Conservation (phyloP, 148 eudicot species). For the Chenopodium suecicum region DNA sequence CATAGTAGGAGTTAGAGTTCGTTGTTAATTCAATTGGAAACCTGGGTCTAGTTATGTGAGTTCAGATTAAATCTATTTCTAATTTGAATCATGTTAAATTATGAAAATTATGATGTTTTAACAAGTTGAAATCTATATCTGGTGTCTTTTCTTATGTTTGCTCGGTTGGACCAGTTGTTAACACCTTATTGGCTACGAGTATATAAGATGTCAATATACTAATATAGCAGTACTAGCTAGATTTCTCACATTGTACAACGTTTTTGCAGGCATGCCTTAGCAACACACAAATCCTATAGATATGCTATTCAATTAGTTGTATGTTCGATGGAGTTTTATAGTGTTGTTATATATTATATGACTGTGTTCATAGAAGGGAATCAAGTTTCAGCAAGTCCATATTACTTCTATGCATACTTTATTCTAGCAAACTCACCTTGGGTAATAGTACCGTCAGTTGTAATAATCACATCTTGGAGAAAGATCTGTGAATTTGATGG, state of each 20-base stretch:
- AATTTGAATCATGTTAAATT: too few species aligned
- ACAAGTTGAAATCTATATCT: too few species aligned
- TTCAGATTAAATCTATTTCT: too few species aligned
- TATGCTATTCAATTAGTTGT: slow-evolving; percentile 66
- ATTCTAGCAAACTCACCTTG: slow-evolving; percentile 60
- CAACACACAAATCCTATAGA: slow-evolving; percentile 63
- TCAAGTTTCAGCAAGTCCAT: slow-evolving; percentile 49
- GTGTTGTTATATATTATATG: slow-evolving; percentile 61
- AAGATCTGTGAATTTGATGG: slow-evolving; percentile 63
- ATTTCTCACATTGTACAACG: not conserved
- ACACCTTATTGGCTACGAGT: too few species aligned
- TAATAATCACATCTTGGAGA: slow-evolving; percentile 71
- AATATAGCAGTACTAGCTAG: not conserved
- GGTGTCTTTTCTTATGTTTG: too few species aligned
- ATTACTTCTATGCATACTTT: slow-evolving; percentile 67
- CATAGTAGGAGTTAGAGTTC: too few species aligned
- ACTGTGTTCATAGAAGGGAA: slow-evolving; percentile 73
- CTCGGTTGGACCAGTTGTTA: too few species aligned
- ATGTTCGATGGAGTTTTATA: slow-evolving; percentile 77
- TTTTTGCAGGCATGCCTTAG: slow-evolving; percentile 72
- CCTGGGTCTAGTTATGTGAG: too few species aligned
- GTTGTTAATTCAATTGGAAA: too few species aligned
- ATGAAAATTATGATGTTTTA: too few species aligned
- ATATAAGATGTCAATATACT: too few species aligned
- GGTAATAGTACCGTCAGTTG: slow-evolving; percentile 63